Percentiles rank a stretch among this genome's conserved stretches.
Evolutionary conservation across 768 basidiomycete genomes (phyloP).

Genomic region (Leccinum uliginosum): DNA sequence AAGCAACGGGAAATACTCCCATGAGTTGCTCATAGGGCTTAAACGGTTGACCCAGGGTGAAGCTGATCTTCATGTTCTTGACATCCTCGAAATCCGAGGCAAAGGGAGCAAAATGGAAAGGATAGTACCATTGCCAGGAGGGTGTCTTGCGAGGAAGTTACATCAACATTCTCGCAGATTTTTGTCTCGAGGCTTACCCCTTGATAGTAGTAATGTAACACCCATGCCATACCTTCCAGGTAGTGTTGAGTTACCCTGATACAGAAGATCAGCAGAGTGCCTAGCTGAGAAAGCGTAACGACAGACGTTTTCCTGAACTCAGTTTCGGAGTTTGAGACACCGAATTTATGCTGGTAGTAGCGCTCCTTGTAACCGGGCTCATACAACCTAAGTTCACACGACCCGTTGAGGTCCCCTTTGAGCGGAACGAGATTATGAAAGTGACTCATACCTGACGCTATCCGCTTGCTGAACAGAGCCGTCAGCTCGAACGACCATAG

Average conservation of each 20-base stretch:
- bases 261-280: slow-evolving; percentile 4
- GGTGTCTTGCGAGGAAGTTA: slow-evolving; percentile 52
- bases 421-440: neutral
- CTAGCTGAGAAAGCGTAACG: neutral
- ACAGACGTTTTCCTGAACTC: slow-evolving; percentile 73
- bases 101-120: slow-evolving; percentile 97
- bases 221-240: slow-evolving; percentile 94
- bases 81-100: slow-evolving; percentile 89
- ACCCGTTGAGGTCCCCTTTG: slow-evolving; percentile 1
- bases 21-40: slow-evolving; percentile 97
- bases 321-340: slow-evolving; percentile 60
- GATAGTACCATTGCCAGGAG: slow-evolving; percentile 99
- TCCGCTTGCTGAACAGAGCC: slow-evolving; percentile 95
- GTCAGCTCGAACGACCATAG: slow-evolving; percentile 80
- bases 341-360: slow-evolving; percentile 94
- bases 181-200: slow-evolving; percentile 54
- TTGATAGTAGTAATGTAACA: slow-evolving; percentile 96
- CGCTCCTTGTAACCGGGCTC: slow-evolving; percentile 94
- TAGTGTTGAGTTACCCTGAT: slow-evolving; percentile 76
- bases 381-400: slow-evolving; percentile 62
- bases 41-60: slow-evolving; percentile 82
- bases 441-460: slow-evolving; percentile 67
- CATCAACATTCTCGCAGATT: slow-evolving; percentile 11
- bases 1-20: slow-evolving; percentile 91
- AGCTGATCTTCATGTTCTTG: slow-evolving; percentile 72